Evolutionary conservation across 805 yeast genomes (phyloP), one percentile per base, ranked within the genome.

Genomic region (Brettanomyces naardenensis): DNA sequence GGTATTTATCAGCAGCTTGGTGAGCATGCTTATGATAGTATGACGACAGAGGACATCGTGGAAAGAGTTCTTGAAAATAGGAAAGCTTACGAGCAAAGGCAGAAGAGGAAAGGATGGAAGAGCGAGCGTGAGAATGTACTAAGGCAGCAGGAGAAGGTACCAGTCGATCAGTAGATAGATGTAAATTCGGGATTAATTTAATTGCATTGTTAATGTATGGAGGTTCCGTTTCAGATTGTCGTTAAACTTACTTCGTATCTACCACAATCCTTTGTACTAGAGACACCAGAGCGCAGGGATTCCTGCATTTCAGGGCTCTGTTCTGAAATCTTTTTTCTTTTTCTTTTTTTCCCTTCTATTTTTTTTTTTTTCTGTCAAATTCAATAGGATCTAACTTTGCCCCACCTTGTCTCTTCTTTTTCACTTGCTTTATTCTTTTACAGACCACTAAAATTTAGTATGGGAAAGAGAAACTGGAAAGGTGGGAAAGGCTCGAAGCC

Each of bases 21-120:
- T 1, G 54, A 61, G 6, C 90, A 82, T 55, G 64, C 71, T 46
- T 87, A 69, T 57, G 74, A 71, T 19, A 69, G 76, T 41, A 69
- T 90, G 57, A 75, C 80, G 36, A 75, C 87, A 2, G 72, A 73
- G 39, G 76, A 76, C 25, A 87, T 92, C 40, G 83, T 86, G 17
- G 65, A 73, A 37, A 71, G 98, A 19, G 94, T 92, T 5, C 62
- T 81, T 50, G 61, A 66, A 28, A 76, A 84, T 54, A 69, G 81
- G 44, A 74, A 71, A 18, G 71, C 77, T 15, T 92, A 85, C 55
- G 87, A 84, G 53, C 90, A 81, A 49, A 78, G 98, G 53, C 97
- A 92, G 61, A 68, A 74, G 39, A 77, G 78, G 44, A 90, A 92
- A 62, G 95, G 95, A 3, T 78, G 87, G 75, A 84, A 86, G 61